phyloP scores from a whole-genome alignment of 2,329 filamentous ascomycete genomes.

The Amphichorda felina region DNA sequence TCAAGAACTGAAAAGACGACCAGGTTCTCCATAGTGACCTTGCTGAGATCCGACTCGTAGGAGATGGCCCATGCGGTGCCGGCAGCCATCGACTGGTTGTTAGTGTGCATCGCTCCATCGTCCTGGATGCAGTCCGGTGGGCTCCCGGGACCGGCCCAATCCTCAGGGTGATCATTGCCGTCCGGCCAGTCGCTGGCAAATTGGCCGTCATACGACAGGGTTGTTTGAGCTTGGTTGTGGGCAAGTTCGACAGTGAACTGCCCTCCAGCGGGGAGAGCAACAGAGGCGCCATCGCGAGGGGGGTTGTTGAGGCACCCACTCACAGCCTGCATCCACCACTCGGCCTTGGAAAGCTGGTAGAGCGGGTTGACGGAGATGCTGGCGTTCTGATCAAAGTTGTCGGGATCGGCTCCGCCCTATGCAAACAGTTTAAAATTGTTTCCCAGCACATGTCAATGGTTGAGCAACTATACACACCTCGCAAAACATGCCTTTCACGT shows the following conservation, averaged over 20 bases:
- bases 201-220: slow-evolving; percentile 27
- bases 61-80: slow-evolving; percentile 38
- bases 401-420: too few relatives aligned
- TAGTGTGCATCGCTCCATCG: slow-evolving; percentile 33
- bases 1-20: slow-evolving; percentile 36
- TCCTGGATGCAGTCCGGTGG: slow-evolving; percentile 12
- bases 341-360: slow-evolving; percentile 25
- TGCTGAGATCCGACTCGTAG: slow-evolving; percentile 30
- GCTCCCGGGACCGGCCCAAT: slow-evolving; percentile 26
- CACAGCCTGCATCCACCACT: slow-evolving; percentile 40
- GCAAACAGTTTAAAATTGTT: too few relatives aligned
- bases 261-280: slow-evolving; percentile 35
- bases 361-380: slow-evolving; percentile 32
- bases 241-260: slow-evolving; percentile 35
- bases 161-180: slow-evolving; percentile 28
- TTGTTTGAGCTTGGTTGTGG: slow-evolving; percentile 35
- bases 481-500: too few relatives aligned
- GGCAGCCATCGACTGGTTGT: slow-evolving; percentile 26
- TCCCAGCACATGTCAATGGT: too few relatives aligned
- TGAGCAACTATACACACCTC: too few relatives aligned
- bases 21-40: slow-evolving; percentile 37
- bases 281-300: slow-evolving; percentile 14
- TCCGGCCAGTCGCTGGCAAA: slow-evolving; percentile 31
- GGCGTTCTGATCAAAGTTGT: slow-evolving; percentile 28
- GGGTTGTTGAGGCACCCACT: slow-evolving; percentile 30